Evolutionary conservation across 345 rosid genomes (phyloP).

Genomic region (Ceriops tagal): DNA sequence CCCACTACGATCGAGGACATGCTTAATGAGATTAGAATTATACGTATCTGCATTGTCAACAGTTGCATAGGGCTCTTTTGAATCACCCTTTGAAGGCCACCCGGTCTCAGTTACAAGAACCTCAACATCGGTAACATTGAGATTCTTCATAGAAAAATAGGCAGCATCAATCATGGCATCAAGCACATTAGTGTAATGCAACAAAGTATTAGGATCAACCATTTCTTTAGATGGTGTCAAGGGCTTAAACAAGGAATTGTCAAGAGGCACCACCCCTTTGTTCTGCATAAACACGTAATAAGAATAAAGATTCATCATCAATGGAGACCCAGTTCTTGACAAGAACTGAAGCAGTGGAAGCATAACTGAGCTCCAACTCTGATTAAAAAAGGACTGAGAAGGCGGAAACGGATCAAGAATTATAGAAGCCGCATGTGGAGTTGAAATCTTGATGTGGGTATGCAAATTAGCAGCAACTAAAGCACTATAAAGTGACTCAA

Average conservation of each 20-base stretch:
- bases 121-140: conserved; percentile 69
- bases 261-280: conserved; percentile 93
- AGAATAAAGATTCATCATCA: conserved; percentile 98
- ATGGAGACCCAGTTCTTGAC: conserved; percentile 70
- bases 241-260: conserved; percentile 80
- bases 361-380: conserved; percentile 65
- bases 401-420: conserved; percentile 86
- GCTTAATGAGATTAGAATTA: conserved; percentile 87
- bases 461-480: conserved; percentile 91
- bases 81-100: conserved; percentile 86
- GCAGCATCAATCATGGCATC: conserved; percentile 98
- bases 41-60: conserved; percentile 80
- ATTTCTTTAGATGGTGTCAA: conserved; percentile 86
- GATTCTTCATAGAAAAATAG: conserved; percentile 82
- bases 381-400: conserved; percentile 91
- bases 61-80: conserved; percentile 84
- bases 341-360: conserved; percentile 74
- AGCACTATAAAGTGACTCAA: conserved; percentile 77
- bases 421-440: conserved; percentile 82
- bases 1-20: conserved; percentile 69
- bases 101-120: conserved; percentile 86
- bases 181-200: conserved; percentile 89
- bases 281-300: conserved; percentile 94
- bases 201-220: conserved; percentile 95
- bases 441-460: conserved; percentile 79